Evolutionary conservation across 2,329 filamentous ascomycete species (phyloP), one percentile per base, ranked within the genome.

Genomic region (Botrytis porri): DNA sequence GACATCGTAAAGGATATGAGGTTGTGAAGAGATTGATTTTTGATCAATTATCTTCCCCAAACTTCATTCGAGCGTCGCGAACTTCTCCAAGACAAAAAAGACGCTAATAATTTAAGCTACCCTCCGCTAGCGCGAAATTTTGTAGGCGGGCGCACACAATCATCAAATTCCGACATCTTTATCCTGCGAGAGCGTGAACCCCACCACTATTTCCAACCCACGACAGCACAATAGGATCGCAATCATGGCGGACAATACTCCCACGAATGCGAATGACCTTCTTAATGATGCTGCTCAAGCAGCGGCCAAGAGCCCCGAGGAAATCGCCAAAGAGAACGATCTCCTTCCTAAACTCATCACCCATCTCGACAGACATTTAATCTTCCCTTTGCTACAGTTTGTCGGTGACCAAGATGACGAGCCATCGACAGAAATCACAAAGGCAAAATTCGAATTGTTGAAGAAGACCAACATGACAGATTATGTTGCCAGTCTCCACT

Each of bases 381-480:
- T 98, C 81, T 99, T 97, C 85, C 96, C 96, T 77, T 89, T 99
- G 76, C 91, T 99, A 82, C 95, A 98, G 85, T 98, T 97, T 84
- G 88, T 92, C 80, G 91, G 91, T 80, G 90, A 92, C 81, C 90
- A 93, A 83, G 92, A 97, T 77, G 91, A 94, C 82, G 92, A 94
- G 80, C 88, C 87, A 83, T 84, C 88, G 72, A 86, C 86, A 80
- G 91, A 95, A 82, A 91, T 97, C 79, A 91, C 92, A 76, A 89
- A 92, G 82, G 90, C 94, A 79, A 97, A 97, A 84, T 97, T 95
- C 83, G 92, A 95, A 84, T 90, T 99, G 74, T 90, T 99, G 78
- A 95, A 97, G 86, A 91, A 94, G 83, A 98, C 96, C 81, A 98
- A 98, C 87, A 99, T 99, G 96, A 96, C 92, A 80, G 96, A 99